Base-by-base conservation (phyloP, 108 stramenopile genomes). In the Fragilaria crotonensis region DNA sequence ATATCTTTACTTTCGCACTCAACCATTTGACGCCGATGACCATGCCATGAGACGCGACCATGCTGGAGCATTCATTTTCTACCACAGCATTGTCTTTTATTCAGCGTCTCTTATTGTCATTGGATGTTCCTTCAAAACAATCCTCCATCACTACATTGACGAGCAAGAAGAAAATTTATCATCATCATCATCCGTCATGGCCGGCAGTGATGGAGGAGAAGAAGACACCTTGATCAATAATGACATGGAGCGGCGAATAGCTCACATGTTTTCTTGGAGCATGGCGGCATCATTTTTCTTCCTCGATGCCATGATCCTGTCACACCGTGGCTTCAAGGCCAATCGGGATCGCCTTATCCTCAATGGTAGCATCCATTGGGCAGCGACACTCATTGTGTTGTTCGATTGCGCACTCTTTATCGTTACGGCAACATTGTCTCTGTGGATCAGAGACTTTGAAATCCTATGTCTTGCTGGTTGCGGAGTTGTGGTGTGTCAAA, bases 91-190 rank as follows among this genome's bases (percentile, higher is more conserved):
- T 1, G 28, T 50, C 14, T 9, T 63, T 14, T 66, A 61, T 21
- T 59, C 45, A 0, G 21, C 26, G 11, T 49, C 59, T 4, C 52
- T 64, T 1, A 64, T 64, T 22, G 33, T 30, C 0, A 21, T 71
- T 9, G 70, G 70, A 0, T 46, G 33, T 11, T 28, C 59, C 3
- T 71, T 49, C 64, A 71, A 71, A 59, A 49, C 36, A 23, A 51
- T 7, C 7, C 14, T 51, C 21, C 49, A 51, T 23, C 22, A n/a
- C 7, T 7, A 4, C 19, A n/a, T 19, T 19, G 23, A 52, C 3
- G 2, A 52, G 3, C 2, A 5, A 52, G 2, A 46, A 9, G 4
- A n/a, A 28, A 3, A 9, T 23, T 7, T 1, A 52, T 3, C 3
- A 52, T 26, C 21, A 52, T 52, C 1, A 29, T n/a, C n/a, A n/a